phyloP scores from a whole-genome alignment of 176 grass and related monocot genomes.

The bread wheat (Triticum aestivum) region DNA sequence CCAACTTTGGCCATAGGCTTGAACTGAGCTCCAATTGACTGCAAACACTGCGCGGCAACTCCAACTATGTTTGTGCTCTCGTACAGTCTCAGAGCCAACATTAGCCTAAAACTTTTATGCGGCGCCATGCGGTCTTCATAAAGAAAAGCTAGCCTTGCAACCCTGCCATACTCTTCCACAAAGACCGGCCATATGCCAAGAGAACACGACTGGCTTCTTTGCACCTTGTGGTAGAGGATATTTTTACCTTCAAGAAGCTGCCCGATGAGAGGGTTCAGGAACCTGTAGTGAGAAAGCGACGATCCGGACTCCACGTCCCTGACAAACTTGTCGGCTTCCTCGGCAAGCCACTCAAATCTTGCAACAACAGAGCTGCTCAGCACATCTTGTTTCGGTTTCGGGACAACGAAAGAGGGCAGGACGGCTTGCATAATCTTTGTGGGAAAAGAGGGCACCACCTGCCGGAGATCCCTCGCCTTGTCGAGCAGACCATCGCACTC shows the following conservation, averaged over 20 bases:
- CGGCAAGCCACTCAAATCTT: neutral
- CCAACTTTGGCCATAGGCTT: neutral
- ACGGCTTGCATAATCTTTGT: neutral
- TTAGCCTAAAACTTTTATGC: neutral
- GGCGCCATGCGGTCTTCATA: neutral
- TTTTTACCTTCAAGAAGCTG: neutral
- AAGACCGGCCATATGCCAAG: neutral
- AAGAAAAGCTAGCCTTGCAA: accelerated
- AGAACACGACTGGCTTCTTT: too few species aligned
- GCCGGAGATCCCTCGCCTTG: too few species aligned
- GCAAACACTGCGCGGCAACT: neutral
- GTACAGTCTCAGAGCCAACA: neutral
- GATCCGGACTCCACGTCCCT: neutral
- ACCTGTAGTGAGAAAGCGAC: neutral
- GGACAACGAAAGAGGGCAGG: neutral
- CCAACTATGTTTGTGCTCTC: neutral
- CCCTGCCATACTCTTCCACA: neutral
- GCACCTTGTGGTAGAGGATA: accelerated
- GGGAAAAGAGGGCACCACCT: neutral
- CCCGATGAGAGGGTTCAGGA: too few species aligned
- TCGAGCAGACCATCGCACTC: neutral
- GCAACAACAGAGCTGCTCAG: neutral
- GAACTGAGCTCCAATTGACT: neutral
- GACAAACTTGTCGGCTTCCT: neutral
- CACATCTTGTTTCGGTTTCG: accelerated